These are phyloP conservation scores for Talaromyces trachyspermus DNA, from an alignment of 495 filamentous ascomycete genomes.

Conservation along the genomic window DNA sequence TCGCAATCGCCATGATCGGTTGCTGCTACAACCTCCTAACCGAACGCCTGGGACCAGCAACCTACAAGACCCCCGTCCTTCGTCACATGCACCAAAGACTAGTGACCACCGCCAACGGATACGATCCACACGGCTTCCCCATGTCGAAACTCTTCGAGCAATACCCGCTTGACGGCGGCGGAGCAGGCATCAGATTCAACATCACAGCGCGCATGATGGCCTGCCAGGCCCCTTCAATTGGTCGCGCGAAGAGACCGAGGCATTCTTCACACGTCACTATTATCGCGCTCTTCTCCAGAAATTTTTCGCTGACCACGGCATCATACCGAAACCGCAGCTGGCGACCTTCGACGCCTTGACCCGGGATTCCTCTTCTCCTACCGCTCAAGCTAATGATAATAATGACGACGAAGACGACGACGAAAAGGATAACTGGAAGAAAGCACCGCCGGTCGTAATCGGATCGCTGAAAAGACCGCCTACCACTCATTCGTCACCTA, in stretches of 20 bases:
- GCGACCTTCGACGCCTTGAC: conserved; percentile 11
- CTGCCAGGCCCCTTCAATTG: conserved; percentile 92
- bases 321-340: conserved; percentile 54
- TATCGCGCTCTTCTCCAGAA: conserved; percentile 87
- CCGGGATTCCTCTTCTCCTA: conserved; percentile 11
- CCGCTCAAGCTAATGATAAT: too few species aligned
- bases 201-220: conserved; percentile 97
- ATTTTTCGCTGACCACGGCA: conserved; percentile 73
- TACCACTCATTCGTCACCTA: conserved; percentile 74
- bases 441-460: conserved; percentile 59
- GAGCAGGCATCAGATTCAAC: conserved; percentile 69
- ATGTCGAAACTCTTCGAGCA: conserved; percentile 70
- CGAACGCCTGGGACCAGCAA: conserved; percentile 78
- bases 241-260: conserved; percentile 69
- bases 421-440: conserved; percentile 25
- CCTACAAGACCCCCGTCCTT: conserved; percentile 70
- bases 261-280: conserved; percentile 89
- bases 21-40: conserved; percentile 98
- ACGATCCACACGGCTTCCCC: conserved; percentile 86
- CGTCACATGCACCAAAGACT: conserved; percentile 52
- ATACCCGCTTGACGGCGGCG: conserved; percentile 41
- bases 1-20: conserved; percentile 86
- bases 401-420: conserved; percentile 20
- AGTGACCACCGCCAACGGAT: conserved; percentile 47
- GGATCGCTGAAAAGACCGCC: conserved; percentile 72